phyloP scores from a whole-genome alignment of 1,139 yeast species.

The Casaregolazyma suthepensis region DNA sequence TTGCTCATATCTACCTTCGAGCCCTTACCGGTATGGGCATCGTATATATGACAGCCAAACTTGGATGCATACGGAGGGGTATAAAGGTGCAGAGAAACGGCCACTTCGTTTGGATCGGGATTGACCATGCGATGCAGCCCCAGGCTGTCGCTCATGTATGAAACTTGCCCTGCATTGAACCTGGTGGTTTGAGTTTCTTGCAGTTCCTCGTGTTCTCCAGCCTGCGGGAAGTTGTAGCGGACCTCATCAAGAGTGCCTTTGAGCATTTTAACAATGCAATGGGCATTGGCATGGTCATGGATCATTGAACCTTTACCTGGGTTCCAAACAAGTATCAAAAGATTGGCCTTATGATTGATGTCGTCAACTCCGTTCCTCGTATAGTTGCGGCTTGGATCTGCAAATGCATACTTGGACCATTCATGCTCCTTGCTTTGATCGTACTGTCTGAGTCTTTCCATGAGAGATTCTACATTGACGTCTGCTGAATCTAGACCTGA shows the following conservation, averaged over 20 bases:
- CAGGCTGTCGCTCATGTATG: slow-evolving; percentile 60
- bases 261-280: slow-evolving; percentile 50
- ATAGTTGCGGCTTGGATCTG: slow-evolving; percentile 44
- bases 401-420: slow-evolving; percentile 56
- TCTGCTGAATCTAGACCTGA: slow-evolving; percentile 42
- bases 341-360: slow-evolving; percentile 62
- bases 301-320: slow-evolving; percentile 63
- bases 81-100: slow-evolving; percentile 67
- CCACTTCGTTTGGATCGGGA: slow-evolving; percentile 40
- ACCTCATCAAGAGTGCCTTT: slow-evolving; percentile 57
- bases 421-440: slow-evolving; percentile 41
- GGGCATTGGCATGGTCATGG: slow-evolving; percentile 76
- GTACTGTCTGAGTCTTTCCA: slow-evolving; percentile 45
- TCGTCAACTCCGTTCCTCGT: slow-evolving; percentile 58
- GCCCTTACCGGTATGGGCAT: slow-evolving; percentile 45
- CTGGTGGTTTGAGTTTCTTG: slow-evolving; percentile 30
- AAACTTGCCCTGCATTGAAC: slow-evolving; percentile 45
- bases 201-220: slow-evolving; percentile 21
- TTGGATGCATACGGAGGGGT: slow-evolving; percentile 74
- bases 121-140: slow-evolving; percentile 65
- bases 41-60: slow-evolving; percentile 59
- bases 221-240: slow-evolving; percentile 49
- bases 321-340: slow-evolving; percentile 64
- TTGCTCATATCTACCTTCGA: slow-evolving; percentile 57
- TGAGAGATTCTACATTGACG: slow-evolving; percentile 47